Evolutionary conservation across 805 yeast species (phyloP).

Genomic region (Saccharomycopsis sp.): DNA sequence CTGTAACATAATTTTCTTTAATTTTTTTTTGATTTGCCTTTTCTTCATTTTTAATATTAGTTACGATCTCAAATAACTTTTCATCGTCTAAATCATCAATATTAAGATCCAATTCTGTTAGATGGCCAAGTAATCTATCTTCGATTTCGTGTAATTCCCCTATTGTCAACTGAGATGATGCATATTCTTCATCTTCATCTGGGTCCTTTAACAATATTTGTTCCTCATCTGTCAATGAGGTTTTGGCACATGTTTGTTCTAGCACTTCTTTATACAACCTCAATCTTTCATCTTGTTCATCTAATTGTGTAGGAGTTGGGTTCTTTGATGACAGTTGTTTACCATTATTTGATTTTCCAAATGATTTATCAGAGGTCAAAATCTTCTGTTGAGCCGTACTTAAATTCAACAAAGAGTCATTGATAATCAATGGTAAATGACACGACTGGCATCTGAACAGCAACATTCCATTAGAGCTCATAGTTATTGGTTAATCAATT

Average conservation of each 20-base stretch:
- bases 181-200: not conserved
- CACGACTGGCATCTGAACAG: constrained; percentile 34
- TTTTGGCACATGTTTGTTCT: not conserved
- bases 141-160: constrained; percentile 2
- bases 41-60: not conserved
- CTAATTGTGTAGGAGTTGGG: constrained; percentile 16
- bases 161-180: not conserved
- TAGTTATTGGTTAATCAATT: too few relatives aligned
- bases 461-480: too few relatives aligned
- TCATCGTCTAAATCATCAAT: constrained; percentile 9
- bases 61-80: constrained; percentile 4
- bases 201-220: not conserved
- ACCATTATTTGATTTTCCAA: constrained; percentile 15
- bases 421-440: constrained; percentile 31
- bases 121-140: constrained; percentile 1
- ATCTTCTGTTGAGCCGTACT: constrained; percentile 35
- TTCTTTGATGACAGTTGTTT: constrained; percentile 8
- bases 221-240: not conserved
- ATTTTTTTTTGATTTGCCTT: not conserved
- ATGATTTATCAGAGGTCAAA: constrained; percentile 25
- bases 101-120: constrained; percentile 4
- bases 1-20: not conserved
- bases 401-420: constrained; percentile 32
- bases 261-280: constrained; percentile 6
- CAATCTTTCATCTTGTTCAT: constrained; percentile 9